Percentiles rank a stretch among this genome's conserved stretches.
phyloP scores from a whole-genome alignment of 1,284 basidiomycete genomes.

The Apiotrichum domesticum region DNA sequence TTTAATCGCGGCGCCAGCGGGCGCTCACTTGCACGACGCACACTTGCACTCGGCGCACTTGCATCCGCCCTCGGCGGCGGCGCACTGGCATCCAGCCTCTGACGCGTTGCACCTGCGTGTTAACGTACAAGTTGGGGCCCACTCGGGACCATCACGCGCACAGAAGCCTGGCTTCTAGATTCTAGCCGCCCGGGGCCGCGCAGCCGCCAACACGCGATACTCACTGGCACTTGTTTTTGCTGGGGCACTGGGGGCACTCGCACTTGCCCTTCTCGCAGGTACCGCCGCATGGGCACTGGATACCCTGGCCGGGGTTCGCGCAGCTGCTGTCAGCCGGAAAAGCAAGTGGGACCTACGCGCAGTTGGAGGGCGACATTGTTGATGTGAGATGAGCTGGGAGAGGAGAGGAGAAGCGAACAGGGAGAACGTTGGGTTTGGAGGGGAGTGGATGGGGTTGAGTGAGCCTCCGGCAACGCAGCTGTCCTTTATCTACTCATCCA shows the following conservation, averaged over 20 bases:
- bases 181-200: neutral
- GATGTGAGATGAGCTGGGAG: neutral
- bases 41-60: neutral
- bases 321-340: neutral
- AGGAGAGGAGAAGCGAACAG: neutral
- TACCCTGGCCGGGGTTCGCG: neutral
- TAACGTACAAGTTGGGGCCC: no score
- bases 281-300: constrained; percentile 1
- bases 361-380: neutral
- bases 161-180: neutral
- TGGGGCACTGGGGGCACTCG: constrained; percentile 1
- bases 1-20: neutral
- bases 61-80: neutral
- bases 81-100: neutral
- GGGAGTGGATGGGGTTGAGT: no score
- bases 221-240: constrained; percentile 2
- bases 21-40: neutral
- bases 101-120: neutral
- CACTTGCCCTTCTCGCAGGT: constrained; percentile 2
- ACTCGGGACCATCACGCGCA: neutral
- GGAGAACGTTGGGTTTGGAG: no score
- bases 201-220: neutral
- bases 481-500: no score
- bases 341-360: neutral
- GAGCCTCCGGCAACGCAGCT: no score